Evolutionary conservation across 1,284 basidiomycete species (phyloP), one percentile per base, ranked within the genome.

Genomic region (Papiliotrema flavescens): DNA sequence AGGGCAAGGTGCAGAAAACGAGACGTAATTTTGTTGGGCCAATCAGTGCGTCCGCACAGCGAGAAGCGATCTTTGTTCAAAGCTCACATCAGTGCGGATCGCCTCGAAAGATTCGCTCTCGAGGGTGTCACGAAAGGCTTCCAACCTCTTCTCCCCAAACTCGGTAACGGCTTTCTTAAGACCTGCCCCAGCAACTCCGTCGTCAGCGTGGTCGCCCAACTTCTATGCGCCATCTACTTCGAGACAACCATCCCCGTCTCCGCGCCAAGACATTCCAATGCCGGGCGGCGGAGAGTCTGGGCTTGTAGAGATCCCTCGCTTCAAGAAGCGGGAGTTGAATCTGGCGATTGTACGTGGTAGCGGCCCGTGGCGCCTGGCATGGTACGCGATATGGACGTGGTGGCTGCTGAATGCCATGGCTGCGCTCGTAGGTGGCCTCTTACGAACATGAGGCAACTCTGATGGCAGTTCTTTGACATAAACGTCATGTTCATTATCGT

Each of bases 231-330:
- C 35, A 17, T 36, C 35, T 11, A 36, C 11, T 17, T 9, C 9
- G 11, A 9, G 35, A 36, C 17, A 36, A 11, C 9, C 35, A 11
- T 36, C 35, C 11, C 35, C 35, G 17, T 36, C 35, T 9, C 35
- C 35, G 17, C 11, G 35, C 9, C 35, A 36, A 17, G 35, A 36
- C 35, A 36, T 17, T 11, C 11, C 35, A 11, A 17, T 11, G 3
- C 14, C 22, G 14, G 20, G 13, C 15, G 44, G 28, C 11, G 51
- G 42, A 14, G 57, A 53, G 28, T 46, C 40, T 2, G 60, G 57
- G 3, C 37, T 66, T 47, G 55, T 73, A 2, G 71, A 73, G 60
- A 73, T 73, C n/a, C 71, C 71, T 5, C 49, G 71, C 15, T 73
- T 73, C 57, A 71, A 70, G 58, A 65, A 62, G 45, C 51, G 59